Base-by-base conservation (phyloP, 768 basidiomycete genomes). In the Paxillus rubicundulus region DNA sequence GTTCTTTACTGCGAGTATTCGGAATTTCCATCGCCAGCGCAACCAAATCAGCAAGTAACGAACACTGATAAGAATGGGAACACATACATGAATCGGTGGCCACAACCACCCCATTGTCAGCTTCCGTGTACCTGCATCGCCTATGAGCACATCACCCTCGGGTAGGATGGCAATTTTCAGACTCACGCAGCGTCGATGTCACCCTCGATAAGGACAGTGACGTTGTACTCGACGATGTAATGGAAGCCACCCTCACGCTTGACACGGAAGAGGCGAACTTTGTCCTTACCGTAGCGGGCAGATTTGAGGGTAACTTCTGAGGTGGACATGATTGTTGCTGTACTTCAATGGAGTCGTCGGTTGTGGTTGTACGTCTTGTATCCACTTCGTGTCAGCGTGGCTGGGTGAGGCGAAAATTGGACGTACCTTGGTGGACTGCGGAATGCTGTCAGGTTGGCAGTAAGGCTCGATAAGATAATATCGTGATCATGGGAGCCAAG, bases 41-140 rank as follows among this genome's bases (percentile, higher is more conserved):
- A 33, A 33, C 21, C 39, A 33, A 4, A 2, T 5, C 30, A 20
- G 6, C 30, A 30, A 9, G 30, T 9, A 30, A 30, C 30, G 27
- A 9, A 21, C 21, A 41, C 27, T 21, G 16, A 42, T 28, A 9
- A 4, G 9, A 14, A 1, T 7, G 18, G 4, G 20, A 46, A 24
- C 33, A 74, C 87, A 61, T 61, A 92, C 91, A 86, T 1, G 91
- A 90, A 71, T 98, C 95, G 1, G 94, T 98, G 2, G 95, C 86
- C 2, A 98, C 92, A 9, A 97, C 79, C 9, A 86, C 82, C 3
- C 80, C 80, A 71, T 98, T 98, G 64, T 98, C 92, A 0, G 89
- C 92, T 58, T 91, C 59, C 4, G 91, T 96, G 69, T 89, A 98
- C 61, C 91, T 91, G 41, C 40, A 45, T 43, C 28, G 28, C 8